These are phyloP conservation scores for Verticillium longisporum DNA, from an alignment of 2,329 filamentous ascomycete genomes.

Conservation along the genomic window DNA sequence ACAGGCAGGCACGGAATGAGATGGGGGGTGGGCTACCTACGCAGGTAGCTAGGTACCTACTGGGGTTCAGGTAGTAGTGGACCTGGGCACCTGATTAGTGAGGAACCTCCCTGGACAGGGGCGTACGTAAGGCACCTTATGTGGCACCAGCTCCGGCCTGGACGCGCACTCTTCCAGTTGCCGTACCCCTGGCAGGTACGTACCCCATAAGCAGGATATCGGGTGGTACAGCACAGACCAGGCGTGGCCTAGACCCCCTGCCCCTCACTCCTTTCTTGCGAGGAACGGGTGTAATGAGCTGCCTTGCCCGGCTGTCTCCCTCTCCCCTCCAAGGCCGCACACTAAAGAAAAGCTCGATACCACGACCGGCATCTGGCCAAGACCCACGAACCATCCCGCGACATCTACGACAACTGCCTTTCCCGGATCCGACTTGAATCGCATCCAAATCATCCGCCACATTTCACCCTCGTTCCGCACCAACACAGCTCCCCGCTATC, in stretches of 20 bases:
- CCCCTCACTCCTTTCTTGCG: constrained; percentile 7
- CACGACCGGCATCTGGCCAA: constrained; percentile 6
- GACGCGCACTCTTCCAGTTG: not conserved
- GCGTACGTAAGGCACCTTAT: too few relatives aligned
- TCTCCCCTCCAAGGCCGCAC: constrained; percentile 9
- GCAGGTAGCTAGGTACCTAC: too few relatives aligned
- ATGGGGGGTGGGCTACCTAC: too few relatives aligned
- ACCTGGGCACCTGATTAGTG: too few relatives aligned
- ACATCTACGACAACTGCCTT: not conserved
- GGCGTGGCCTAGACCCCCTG: constrained; percentile 2
- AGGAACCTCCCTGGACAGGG: too few relatives aligned
- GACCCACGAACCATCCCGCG: constrained; percentile 4
- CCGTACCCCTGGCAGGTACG: not conserved
- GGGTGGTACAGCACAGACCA: not conserved
- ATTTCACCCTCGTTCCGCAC: not conserved
- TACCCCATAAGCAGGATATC: not conserved
- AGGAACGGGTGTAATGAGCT: not conserved
- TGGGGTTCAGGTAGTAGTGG: too few relatives aligned
- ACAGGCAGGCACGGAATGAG: not conserved
- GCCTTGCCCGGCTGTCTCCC: constrained; percentile 5
- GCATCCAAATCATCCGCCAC: not conserved
- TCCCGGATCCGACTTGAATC: not conserved
- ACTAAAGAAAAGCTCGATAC: constrained; percentile 13
- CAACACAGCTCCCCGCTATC: not conserved
- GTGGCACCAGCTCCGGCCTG: not conserved